phyloP scores from a whole-genome alignment of 2,329 filamentous ascomycete genomes.

The Penicillium sp. region DNA sequence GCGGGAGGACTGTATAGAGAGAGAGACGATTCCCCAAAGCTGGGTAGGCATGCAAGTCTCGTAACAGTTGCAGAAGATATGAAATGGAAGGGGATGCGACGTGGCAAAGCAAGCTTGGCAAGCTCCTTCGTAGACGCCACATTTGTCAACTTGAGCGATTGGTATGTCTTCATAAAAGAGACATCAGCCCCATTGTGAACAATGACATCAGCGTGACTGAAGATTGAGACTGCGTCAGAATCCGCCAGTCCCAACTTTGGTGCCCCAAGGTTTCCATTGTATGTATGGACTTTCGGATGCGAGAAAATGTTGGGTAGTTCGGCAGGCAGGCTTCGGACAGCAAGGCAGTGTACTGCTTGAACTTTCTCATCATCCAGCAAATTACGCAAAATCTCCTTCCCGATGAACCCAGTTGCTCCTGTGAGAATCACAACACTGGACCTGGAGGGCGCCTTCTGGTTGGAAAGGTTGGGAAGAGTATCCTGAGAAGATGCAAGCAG shows the following conservation, averaged over 20 bases:
- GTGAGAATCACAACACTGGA: slow-evolving; percentile 13
- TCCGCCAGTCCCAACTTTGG: slow-evolving; percentile 15
- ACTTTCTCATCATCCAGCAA: slow-evolving; percentile 12
- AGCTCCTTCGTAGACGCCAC: slow-evolving; percentile 28
- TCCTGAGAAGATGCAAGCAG: background rate
- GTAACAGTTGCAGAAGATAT: slow-evolving; percentile 28
- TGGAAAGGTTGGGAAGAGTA: background rate
- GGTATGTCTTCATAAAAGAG: slow-evolving; percentile 33
- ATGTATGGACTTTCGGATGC: slow-evolving; percentile 14
- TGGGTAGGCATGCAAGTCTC: slow-evolving; percentile 10
- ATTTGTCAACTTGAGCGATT: slow-evolving; percentile 27
- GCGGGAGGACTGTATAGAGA: slow-evolving; percentile 23
- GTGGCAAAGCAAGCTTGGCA: slow-evolving; percentile 20
- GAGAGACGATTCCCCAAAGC: slow-evolving; percentile 17
- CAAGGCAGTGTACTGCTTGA: slow-evolving; percentile 14
- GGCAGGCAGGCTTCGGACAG: slow-evolving; percentile 8
- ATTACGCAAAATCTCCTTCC: slow-evolving; percentile 16
- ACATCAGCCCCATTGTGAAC: slow-evolving; percentile 30
- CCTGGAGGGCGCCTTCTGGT: background rate
- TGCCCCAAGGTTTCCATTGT: slow-evolving; percentile 14
- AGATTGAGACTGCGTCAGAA: slow-evolving; percentile 13
- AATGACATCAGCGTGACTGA: slow-evolving; percentile 19
- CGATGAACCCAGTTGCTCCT: slow-evolving; percentile 22
- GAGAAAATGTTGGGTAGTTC: slow-evolving; percentile 11
- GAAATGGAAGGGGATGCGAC: slow-evolving; percentile 31